Evolutionary conservation across 2,329 filamentous ascomycete genomes (phyloP).

Genomic region (Neofusicoccum laricinum): DNA sequence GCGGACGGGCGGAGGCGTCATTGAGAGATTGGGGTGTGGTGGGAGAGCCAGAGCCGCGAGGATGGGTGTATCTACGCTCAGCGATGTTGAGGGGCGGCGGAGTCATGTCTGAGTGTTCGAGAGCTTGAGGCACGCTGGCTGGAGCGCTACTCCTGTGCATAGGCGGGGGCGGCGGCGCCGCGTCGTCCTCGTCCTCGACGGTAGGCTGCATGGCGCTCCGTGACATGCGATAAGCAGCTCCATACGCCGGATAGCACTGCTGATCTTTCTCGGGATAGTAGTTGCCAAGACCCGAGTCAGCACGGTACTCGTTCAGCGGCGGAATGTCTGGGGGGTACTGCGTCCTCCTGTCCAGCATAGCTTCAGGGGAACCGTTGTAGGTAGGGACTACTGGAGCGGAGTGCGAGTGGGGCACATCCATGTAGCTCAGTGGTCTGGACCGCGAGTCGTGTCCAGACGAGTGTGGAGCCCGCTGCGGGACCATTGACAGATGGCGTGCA

Average conservation of each 20-base stretch:
- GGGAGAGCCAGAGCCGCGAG: slow-evolving; percentile 18
- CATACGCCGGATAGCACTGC: slow-evolving; percentile 5
- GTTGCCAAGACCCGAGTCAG: background rate
- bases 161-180: slow-evolving; percentile 39
- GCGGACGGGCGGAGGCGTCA: background rate
- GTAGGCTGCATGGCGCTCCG: slow-evolving; percentile 56
- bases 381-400: slow-evolving; percentile 37
- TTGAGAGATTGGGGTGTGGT: background rate
- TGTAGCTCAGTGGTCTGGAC: slow-evolving; percentile 25
- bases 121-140: slow-evolving; percentile 17
- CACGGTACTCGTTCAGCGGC: background rate
- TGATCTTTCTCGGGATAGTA: slow-evolving; percentile 10
- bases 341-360: background rate
- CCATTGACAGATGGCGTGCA: slow-evolving; percentile 12
- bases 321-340: slow-evolving; percentile 15
- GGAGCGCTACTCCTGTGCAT: slow-evolving; percentile 35
- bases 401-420: slow-evolving; percentile 40
- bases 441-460: slow-evolving; percentile 31
- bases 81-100: slow-evolving; percentile 33
- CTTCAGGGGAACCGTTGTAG: slow-evolving; percentile 15
- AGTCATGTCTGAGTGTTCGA: slow-evolving; percentile 25
- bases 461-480: slow-evolving; percentile 21
- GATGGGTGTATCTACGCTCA: slow-evolving; percentile 34
- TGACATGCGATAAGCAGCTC: slow-evolving; percentile 41
- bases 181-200: slow-evolving; percentile 63